These are phyloP conservation scores for Spiraea crenata DNA, from an alignment of 331 rosid species.

Conservation along the genomic window DNA sequence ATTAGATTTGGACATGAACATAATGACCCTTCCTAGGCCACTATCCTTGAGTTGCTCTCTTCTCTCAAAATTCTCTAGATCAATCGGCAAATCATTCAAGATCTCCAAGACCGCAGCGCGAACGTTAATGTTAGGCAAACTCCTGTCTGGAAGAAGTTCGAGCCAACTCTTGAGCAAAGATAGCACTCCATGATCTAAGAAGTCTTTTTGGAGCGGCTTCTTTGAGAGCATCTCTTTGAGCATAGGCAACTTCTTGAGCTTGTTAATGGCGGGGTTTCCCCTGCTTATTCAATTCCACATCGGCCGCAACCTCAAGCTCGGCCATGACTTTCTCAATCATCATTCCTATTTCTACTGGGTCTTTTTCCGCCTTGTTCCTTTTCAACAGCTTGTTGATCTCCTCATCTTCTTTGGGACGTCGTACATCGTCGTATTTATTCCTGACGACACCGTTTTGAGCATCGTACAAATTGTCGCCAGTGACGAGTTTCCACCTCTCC, in stretches of 20 bases:
- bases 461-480: slow-evolving; percentile 60
- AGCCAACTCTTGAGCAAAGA: slow-evolving; percentile 87
- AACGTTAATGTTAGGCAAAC: slow-evolving; percentile 84
- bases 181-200: slow-evolving; percentile 88
- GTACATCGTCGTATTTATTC: slow-evolving; percentile 63
- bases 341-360: slow-evolving; percentile 88
- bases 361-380: slow-evolving; percentile 76
- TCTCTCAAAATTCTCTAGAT: slow-evolving; percentile 88
- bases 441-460: slow-evolving; percentile 67
- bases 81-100: slow-evolving; percentile 83
- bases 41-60: slow-evolving; percentile 91
- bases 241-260: slow-evolving; percentile 82
- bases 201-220: slow-evolving; percentile 87
- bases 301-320: slow-evolving; percentile 91
- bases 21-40: slow-evolving; percentile 95
- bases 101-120: slow-evolving; percentile 79
- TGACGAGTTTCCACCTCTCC: slow-evolving; percentile 97
- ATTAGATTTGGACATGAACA: slow-evolving; percentile 87
- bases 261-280: slow-evolving; percentile 89
- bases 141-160: slow-evolving; percentile 96
- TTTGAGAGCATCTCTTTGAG: slow-evolving; percentile 84
- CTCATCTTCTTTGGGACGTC: slow-evolving; percentile 71
- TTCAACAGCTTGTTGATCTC: slow-evolving; percentile 77
- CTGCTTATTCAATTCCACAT: slow-evolving; percentile 79
- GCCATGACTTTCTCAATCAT: slow-evolving; percentile 96